Conservation (phyloP, 352 stramenopile genomes). For the Plasmopara viticola region DNA sequence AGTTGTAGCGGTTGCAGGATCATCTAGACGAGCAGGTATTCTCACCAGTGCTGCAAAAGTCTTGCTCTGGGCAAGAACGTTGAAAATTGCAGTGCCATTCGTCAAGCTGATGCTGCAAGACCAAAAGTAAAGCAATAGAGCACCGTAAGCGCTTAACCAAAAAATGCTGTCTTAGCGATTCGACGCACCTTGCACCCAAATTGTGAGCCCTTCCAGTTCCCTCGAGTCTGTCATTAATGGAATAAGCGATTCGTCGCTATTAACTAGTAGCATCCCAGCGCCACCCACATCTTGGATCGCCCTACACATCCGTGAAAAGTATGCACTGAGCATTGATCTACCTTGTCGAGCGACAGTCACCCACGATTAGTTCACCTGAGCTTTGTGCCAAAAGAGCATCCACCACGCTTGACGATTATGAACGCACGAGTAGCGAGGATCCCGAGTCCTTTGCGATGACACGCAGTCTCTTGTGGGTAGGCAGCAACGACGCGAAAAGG, state of each 20-base stretch:
- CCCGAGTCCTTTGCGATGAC: conserved; percentile 49
- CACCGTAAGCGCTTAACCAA: conserved; percentile 5
- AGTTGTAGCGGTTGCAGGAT: conserved; percentile 4
- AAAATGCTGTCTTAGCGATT: neutral
- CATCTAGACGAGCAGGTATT: conserved; percentile 17
- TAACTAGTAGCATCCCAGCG: no score
- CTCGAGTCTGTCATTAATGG: conserved; percentile 58
- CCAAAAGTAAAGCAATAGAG: conserved; percentile 12
- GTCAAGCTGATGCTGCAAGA: conserved; percentile 33
- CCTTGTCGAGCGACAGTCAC: no score
- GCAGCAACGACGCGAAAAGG: conserved; percentile 54
- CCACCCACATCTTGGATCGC: no score
- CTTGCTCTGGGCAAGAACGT: conserved; percentile 41
- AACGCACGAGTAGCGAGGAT: conserved; percentile 41
- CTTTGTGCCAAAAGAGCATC: no score
- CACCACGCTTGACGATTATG: no score
- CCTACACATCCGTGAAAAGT: no score
- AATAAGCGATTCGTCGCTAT: conserved; percentile 5
- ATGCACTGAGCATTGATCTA: no score
- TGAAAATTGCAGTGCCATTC: conserved; percentile 24
- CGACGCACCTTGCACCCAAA: conserved; percentile 54
- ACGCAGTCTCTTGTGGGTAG: conserved; percentile 67
- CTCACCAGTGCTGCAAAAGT: conserved; percentile 52
- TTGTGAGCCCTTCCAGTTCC: conserved; percentile 35
- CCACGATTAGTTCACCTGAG: no score